Conservation (phyloP, 2,329 filamentous ascomycete species). For the Ophiostoma novo-ulmi region DNA sequence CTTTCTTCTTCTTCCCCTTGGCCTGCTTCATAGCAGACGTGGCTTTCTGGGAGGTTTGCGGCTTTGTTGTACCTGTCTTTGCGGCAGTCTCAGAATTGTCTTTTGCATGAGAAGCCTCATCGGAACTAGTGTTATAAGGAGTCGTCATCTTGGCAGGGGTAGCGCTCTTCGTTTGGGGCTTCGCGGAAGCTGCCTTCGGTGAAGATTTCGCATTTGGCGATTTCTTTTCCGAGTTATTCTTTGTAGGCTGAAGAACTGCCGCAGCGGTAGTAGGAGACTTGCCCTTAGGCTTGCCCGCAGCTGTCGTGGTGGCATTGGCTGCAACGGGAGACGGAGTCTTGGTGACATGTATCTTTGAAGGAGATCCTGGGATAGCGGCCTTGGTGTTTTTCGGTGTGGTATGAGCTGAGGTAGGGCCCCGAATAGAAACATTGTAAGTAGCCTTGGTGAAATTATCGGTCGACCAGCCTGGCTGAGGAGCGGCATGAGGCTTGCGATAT, state of each 20-base stretch:
- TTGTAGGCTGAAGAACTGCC: background rate
- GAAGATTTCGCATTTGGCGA: background rate
- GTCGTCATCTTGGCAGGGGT: no score
- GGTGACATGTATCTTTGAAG: background rate
- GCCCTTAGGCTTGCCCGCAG: no score
- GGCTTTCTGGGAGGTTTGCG: background rate
- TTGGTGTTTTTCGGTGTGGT: background rate
- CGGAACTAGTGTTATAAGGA: no score
- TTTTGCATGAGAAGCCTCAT: background rate
- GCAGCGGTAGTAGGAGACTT: background rate
- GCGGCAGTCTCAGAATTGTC: background rate
- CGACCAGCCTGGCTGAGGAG: background rate
- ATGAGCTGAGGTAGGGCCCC: no score
- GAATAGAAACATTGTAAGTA: no score
- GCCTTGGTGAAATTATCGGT: background rate
- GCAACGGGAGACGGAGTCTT: background rate
- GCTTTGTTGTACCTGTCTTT: background rate
- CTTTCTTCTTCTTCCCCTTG: background rate
- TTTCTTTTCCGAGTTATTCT: background rate
- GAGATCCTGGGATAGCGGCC: background rate
- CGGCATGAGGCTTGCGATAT: background rate
- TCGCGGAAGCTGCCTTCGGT: background rate
- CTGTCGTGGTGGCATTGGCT: background rate
- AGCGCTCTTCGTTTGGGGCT: background rate
- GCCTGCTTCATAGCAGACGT: background rate